Evolutionary conservation across 495 filamentous ascomycete species (phyloP).

Genomic region (Amniculicola lignicola): DNA sequence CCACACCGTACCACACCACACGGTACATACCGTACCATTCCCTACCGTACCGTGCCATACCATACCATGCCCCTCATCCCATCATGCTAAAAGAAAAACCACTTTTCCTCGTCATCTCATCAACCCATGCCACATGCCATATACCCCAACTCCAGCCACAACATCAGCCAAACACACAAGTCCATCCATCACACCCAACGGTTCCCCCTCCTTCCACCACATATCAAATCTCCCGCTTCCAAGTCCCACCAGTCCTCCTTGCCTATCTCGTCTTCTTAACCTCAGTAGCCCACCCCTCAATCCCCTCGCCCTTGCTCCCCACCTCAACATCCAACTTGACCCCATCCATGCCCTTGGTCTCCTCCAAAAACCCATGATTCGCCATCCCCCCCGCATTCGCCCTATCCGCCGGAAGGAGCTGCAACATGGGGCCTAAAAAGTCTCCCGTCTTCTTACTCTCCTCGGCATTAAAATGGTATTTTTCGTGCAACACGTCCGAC

Average conservation of each 20-base stretch:
- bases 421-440: slow-evolving; percentile 90
- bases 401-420: slow-evolving; percentile 76
- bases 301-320: slow-evolving; percentile 84
- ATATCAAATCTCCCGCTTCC: slow-evolving; percentile 42
- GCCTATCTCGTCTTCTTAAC: slow-evolving; percentile 61
- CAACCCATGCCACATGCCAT: no score
- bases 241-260: slow-evolving; percentile 39
- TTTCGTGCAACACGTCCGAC: slow-evolving; percentile 88
- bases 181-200: no score
- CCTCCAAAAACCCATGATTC: slow-evolving; percentile 72
- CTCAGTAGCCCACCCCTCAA: slow-evolving; percentile 92
- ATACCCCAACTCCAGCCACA: no score
- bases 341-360: slow-evolving; percentile 81
- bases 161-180: no score
- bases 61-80: no score
- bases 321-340: slow-evolving; percentile 68
- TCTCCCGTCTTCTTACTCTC: slow-evolving; percentile 76
- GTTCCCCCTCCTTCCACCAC: no score
- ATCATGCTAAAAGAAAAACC: no score
- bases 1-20: no score
- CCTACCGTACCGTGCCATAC: no score
- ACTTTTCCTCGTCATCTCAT: no score
- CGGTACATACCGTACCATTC: no score
- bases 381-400: slow-evolving; percentile 97
- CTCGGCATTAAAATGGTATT: slow-evolving; percentile 86